Evolutionary conservation across 495 filamentous ascomycete species (phyloP).

Genomic region (Penicillium pancosmium): DNA sequence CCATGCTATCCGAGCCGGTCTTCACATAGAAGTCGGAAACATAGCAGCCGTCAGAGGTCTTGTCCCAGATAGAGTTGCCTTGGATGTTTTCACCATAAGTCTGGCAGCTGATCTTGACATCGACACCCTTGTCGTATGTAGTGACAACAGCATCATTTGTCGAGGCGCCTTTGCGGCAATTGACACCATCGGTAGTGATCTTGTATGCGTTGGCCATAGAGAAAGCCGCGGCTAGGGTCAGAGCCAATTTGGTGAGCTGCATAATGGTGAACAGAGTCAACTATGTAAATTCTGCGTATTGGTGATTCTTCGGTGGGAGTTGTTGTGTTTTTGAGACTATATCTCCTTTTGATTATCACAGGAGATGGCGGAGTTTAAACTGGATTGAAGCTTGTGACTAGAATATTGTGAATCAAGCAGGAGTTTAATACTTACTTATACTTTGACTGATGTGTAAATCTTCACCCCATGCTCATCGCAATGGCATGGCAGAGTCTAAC

Average conservation of each 20-base stretch:
- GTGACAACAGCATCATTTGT: slow-evolving; percentile 15
- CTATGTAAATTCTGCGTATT: background rate
- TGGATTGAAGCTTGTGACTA: slow-evolving; percentile 4
- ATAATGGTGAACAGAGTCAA: slow-evolving; percentile 2
- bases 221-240: slow-evolving; percentile 16
- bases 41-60: slow-evolving; percentile 21
- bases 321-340: background rate
- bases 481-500: background rate
- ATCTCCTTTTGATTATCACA: background rate
- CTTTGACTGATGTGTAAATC: slow-evolving; percentile 1
- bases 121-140: slow-evolving; percentile 6
- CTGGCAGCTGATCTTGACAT: slow-evolving; percentile 19
- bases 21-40: slow-evolving; percentile 23
- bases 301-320: background rate
- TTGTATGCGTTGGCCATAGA: slow-evolving; percentile 19
- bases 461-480: slow-evolving; percentile 9
- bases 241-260: slow-evolving; percentile 19
- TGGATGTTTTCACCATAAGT: slow-evolving; percentile 15
- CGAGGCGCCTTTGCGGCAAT: slow-evolving; percentile 19
- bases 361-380: slow-evolving; percentile 4
- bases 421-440: slow-evolving; percentile 14
- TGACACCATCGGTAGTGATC: slow-evolving; percentile 8
- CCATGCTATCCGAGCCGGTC: slow-evolving; percentile 19
- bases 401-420: slow-evolving; percentile 2
- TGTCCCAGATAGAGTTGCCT: slow-evolving; percentile 19